A percentile compares a stretch with the other conserved stretches of the same genome.
phyloP scores from a whole-genome alignment of 2,329 filamentous ascomycete genomes.

The Paecilomyces fulvus region DNA sequence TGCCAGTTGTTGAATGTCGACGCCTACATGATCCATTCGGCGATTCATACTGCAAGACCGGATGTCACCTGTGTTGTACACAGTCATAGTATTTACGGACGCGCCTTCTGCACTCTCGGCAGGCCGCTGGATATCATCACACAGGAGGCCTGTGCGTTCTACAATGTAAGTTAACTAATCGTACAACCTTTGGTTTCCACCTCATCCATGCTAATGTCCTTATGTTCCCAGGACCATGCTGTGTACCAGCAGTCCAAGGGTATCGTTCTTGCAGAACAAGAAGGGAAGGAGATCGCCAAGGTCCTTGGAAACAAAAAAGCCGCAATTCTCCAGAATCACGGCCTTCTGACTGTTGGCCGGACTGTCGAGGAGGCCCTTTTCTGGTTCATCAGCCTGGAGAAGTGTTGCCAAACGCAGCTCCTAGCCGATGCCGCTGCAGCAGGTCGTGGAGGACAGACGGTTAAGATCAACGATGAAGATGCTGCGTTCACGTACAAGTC shows the following conservation, averaged over 20 bases:
- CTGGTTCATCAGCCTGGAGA: slow-evolving; percentile 47
- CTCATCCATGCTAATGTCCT: not conserved
- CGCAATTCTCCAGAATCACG: slow-evolving; percentile 47
- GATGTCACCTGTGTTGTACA: slow-evolving; percentile 49
- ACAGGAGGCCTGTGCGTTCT: slow-evolving; percentile 38
- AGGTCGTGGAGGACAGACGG: slow-evolving; percentile 54
- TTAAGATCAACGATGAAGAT: slow-evolving; percentile 61
- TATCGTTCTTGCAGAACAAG: slow-evolving; percentile 44
- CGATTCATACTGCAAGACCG: slow-evolving; percentile 47
- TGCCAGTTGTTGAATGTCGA: slow-evolving; percentile 38
- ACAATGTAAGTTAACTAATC: slow-evolving; percentile 23
- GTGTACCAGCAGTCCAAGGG: slow-evolving; percentile 47
- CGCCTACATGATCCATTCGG: slow-evolving; percentile 45
- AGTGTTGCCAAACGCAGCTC: slow-evolving; percentile 46
- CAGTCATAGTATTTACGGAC: slow-evolving; percentile 46
- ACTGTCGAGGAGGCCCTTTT: slow-evolving; percentile 45
- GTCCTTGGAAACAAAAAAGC: slow-evolving; percentile 44
- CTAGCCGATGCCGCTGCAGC: slow-evolving; percentile 44
- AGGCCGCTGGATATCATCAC: slow-evolving; percentile 37
- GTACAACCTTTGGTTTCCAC: not conserved
- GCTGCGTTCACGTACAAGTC: slow-evolving; percentile 59
- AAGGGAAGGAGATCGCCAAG: slow-evolving; percentile 45
- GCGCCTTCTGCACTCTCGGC: slow-evolving; percentile 35
- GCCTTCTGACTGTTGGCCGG: slow-evolving; percentile 42
- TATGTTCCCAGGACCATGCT: slow-evolving; percentile 37